Percentiles rank a stretch among this genome's conserved stretches.
Conservation (phyloP, 2,329 filamentous ascomycete genomes). For the Clonostachys sp. region DNA sequence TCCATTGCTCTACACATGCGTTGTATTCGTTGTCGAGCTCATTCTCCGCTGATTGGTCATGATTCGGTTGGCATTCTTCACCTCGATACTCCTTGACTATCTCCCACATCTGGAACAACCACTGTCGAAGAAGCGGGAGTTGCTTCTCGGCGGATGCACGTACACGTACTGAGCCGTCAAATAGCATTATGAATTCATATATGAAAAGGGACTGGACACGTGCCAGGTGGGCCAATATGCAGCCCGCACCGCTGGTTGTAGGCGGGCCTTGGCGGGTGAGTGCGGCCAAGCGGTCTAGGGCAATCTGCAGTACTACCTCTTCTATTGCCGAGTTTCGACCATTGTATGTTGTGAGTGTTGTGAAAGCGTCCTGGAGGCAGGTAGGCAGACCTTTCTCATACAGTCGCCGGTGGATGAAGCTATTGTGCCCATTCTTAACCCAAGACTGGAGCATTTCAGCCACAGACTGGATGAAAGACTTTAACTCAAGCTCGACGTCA, state of each 20-base stretch:
- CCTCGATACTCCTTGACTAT: neutral
- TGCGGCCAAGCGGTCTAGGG: neutral
- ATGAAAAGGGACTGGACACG: neutral
- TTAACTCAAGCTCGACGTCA: neutral
- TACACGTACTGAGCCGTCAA: neutral
- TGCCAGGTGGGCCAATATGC: neutral
- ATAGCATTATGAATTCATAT: neutral
- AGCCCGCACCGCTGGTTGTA: neutral
- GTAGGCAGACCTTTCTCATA: neutral
- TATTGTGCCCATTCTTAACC: neutral
- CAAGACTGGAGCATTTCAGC: neutral
- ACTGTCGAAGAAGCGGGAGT: neutral
- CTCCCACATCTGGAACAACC: neutral
- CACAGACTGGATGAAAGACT: neutral
- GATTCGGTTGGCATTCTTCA: neutral
- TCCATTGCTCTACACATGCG: constrained; percentile 10
- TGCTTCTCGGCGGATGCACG: neutral
- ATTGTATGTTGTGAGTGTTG: neutral
- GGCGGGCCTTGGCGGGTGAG: neutral
- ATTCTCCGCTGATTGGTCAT: neutral
- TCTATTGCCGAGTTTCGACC: neutral
- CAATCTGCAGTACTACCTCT: neutral
- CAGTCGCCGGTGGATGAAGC: neutral
- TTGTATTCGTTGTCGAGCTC: neutral
- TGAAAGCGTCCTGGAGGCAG: neutral